Base-by-base conservation (phyloP, 169 alveolate species). In the Cytauxzoon felis region DNA sequence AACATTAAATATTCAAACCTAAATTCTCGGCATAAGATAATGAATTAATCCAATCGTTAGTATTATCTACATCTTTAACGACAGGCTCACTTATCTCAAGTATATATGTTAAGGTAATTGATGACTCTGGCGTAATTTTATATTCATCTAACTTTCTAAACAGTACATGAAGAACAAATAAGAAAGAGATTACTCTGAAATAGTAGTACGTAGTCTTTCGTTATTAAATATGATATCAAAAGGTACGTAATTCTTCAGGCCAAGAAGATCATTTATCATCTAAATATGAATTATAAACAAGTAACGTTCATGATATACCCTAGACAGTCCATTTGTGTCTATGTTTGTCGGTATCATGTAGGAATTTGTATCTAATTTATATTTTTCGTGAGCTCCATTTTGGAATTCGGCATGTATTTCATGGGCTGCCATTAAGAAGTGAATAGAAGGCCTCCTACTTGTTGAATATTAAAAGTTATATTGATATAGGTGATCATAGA, bases 251-350 rank as follows among this genome's bases (percentile, higher is more conserved):
- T 18, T 38, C 51, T 73, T 72, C 61, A 73, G 53, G 1, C 49
- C 51, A 13, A 73, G 64, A 1, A 73, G 34, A 30, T 73, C 84
- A 45, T 73, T 73, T 30, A 73, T 73, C 84, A 73, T 73, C 81
- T 70, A 58, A 18, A 13, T n/a, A 16, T 16, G 16, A 19, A 26
- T 54, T 8, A 8, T 27, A 24, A 52, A 11, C 45, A 7, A 5
- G 5, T 5, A 5, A 43, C 5, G 19, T 43, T 3, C 42, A 18
- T 34, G 13, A n/a, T 47, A n/a, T 70, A 70, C 81, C 78, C 69
- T 34, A 40, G 84, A 73, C 7, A 73, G 69, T 13, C 78, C 71
- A 21, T 40, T 48, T 18, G 80, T 43, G 56, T 73, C 84, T 60
- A 73, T 63, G 1, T 23, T 19, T 8, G 84, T 73, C 2, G 84